Conservation (phyloP, 305 asterid genomes). For the Nicotiana rustica region DNA sequence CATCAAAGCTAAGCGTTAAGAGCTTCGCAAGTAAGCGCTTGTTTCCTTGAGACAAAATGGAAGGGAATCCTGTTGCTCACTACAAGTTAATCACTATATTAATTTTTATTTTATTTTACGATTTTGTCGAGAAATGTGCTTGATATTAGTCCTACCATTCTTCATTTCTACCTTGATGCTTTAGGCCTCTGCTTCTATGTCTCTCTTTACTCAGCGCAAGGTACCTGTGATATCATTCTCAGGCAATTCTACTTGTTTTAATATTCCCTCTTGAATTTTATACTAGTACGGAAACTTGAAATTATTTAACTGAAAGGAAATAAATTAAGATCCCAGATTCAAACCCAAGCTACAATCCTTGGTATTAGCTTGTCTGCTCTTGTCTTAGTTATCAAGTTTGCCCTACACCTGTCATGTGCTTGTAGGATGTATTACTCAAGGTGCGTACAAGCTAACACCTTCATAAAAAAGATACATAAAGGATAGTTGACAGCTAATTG, state of each 20-base stretch:
- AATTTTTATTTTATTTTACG: too few relatives aligned
- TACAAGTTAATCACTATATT: background rate
- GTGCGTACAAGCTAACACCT: background rate
- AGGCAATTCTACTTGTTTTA: background rate
- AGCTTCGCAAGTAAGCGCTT: background rate
- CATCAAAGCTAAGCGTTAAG: background rate
- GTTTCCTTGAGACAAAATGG: background rate
- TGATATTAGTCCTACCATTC: too few relatives aligned
- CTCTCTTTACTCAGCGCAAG: too few relatives aligned
- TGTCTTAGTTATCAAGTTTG: background rate
- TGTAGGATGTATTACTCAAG: slow-evolving; percentile 5
- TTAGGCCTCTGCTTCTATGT: too few relatives aligned
- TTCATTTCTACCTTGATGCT: too few relatives aligned
- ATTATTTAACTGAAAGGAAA: too few relatives aligned
- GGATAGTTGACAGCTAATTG: background rate
- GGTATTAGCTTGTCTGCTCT: background rate
- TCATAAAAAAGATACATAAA: background rate
- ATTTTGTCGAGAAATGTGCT: too few relatives aligned
- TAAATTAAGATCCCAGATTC: background rate
- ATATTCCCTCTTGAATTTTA: background rate
- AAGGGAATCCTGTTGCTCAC: background rate
- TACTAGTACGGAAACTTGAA: too few relatives aligned
- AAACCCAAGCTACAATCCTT: background rate
- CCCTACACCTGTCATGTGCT: background rate
- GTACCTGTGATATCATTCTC: background rate